These are phyloP conservation scores for Raphidocelis subcapitata DNA, from an alignment of 139 green algal genomes.

Conservation along the genomic window DNA sequence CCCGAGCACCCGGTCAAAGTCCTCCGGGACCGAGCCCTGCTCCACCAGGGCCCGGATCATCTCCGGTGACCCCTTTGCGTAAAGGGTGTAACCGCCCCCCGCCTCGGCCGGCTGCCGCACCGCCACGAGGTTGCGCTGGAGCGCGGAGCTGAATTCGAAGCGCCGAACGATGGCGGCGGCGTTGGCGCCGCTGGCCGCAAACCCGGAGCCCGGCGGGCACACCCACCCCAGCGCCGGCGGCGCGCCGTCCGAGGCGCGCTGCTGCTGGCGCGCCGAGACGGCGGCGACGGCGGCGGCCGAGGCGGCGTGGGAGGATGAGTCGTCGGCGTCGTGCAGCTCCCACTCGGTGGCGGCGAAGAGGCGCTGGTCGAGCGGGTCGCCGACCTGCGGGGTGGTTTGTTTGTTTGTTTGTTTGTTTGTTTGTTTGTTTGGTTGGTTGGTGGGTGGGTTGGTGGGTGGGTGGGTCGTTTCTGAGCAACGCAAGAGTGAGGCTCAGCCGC, in stretches of 20 bases:
- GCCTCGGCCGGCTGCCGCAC: constrained; percentile 37
- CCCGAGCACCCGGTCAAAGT: constrained; percentile 61
- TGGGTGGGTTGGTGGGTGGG: no score
- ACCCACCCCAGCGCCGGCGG: constrained; percentile 30
- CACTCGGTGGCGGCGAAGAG: constrained; percentile 63
- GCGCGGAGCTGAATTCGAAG: constrained; percentile 65
- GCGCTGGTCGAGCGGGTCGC: constrained; percentile 71
- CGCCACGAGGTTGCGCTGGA: constrained; percentile 66
- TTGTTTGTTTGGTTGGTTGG: no score
- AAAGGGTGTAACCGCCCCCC: constrained; percentile 17
- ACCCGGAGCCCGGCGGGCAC: constrained; percentile 27
- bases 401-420: no score
- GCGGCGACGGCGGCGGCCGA: background rate
- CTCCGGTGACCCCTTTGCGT: constrained; percentile 63
- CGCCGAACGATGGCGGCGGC: constrained; percentile 40
- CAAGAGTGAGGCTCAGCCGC: no score
- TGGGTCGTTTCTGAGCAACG: no score
- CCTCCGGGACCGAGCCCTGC: constrained; percentile 38
- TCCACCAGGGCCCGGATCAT: constrained; percentile 46
- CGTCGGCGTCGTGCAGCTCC: constrained; percentile 44
- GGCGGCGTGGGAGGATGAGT: background rate
- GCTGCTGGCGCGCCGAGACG: constrained; percentile 9
- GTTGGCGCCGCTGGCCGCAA: background rate
- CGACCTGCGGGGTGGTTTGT: constrained; percentile 4
- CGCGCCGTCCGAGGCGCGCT: constrained; percentile 8